Evolutionary conservation across 495 filamentous ascomycete genomes (phyloP).

Genomic region (Podospora didyma): DNA sequence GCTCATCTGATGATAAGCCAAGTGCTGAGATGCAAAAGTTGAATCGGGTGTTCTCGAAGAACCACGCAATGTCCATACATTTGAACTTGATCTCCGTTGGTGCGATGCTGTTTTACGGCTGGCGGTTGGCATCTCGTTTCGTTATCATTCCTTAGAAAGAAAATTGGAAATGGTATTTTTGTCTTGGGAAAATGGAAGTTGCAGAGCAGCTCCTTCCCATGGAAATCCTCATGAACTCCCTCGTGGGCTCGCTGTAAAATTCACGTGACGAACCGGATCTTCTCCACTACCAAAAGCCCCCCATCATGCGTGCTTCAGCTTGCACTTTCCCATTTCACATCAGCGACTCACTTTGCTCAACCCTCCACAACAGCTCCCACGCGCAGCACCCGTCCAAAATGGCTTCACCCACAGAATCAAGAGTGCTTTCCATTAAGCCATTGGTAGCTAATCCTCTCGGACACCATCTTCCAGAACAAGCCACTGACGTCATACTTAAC

Average conservation of each 20-base stretch:
- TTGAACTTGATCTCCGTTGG: constrained; percentile 49
- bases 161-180: no score
- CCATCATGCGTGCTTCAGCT: no score
- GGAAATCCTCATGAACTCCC: no score
- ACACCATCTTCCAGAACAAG: background rate
- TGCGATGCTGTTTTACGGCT: constrained; percentile 49
- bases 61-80: constrained; percentile 55
- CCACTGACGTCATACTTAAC: background rate
- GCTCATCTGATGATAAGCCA: background rate
- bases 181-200: no score
- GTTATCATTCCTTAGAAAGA: background rate
- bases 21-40: constrained; percentile 34
- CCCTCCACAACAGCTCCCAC: no score
- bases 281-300: no score
- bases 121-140: constrained; percentile 32
- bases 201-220: no score
- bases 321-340: no score
- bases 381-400: background rate
- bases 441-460: background rate
- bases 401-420: background rate
- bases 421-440: background rate
- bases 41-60: constrained; percentile 42
- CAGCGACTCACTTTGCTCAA: no score
- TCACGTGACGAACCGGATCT: no score
- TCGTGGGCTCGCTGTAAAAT: no score